Conservation (phyloP, 208 protist species). For the Cochliopodium minus region DNA sequence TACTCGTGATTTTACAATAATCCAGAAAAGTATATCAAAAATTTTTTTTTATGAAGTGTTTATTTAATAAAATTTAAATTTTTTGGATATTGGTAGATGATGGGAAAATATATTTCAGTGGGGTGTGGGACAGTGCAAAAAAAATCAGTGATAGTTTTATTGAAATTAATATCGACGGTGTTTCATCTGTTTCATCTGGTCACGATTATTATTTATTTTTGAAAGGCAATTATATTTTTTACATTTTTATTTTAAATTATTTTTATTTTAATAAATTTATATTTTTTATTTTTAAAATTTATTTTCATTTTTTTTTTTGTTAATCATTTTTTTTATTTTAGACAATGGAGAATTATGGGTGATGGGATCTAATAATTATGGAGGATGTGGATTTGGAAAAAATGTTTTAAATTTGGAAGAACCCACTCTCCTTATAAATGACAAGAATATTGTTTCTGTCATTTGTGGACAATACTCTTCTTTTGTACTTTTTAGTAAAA, state of each 20-base stretch:
- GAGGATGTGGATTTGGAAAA: too few species aligned
- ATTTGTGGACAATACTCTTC: background rate
- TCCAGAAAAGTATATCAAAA: too few species aligned
- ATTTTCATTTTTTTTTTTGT: constrained; percentile 15
- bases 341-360: too few species aligned
- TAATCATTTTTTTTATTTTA: constrained; percentile 11
- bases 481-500: background rate
- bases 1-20: too few species aligned
- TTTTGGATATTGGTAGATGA: background rate
- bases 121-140: background rate
- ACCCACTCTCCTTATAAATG: background rate
- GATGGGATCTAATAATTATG: too few species aligned
- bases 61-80: background rate
- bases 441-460: background rate
- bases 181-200: background rate
- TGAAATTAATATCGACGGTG: background rate
- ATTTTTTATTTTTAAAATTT: constrained; percentile 6
- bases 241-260: constrained; percentile 1
- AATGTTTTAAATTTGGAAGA: constrained; percentile 11
- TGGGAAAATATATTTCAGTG: background rate
- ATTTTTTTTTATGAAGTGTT: background rate
- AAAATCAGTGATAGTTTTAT: background rate
- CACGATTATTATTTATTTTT: constrained; percentile 7
- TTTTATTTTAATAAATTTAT: background rate
- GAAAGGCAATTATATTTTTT: background rate